A percentile compares a stretch with the other conserved stretches of the same genome.
These are phyloP conservation scores for Neopestalotiopsis sp. DNA, from an alignment of 2,329 filamentous ascomycete genomes.

Conservation along the genomic window DNA sequence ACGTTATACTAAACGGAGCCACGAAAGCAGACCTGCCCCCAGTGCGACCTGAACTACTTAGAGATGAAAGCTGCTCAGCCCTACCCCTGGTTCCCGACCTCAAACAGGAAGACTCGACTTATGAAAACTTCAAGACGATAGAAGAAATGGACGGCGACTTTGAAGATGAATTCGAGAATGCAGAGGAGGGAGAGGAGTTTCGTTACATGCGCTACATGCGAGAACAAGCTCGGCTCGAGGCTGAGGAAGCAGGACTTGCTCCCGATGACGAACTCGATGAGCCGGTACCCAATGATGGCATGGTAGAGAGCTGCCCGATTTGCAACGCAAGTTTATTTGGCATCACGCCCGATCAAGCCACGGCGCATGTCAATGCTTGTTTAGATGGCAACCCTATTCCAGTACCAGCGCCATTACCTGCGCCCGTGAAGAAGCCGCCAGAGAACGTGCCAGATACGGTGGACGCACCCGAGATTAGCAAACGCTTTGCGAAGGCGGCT, in stretches of 20 bases:
- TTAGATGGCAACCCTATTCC: slow-evolving; percentile 80
- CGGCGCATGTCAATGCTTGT: slow-evolving; percentile 89
- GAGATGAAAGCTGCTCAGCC: slow-evolving; percentile 32
- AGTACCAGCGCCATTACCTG: slow-evolving; percentile 40
- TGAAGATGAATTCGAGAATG: slow-evolving; percentile 48
- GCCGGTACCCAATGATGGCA: slow-evolving; percentile 34
- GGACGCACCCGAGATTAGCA: slow-evolving; percentile 49
- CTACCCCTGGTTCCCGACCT: slow-evolving; percentile 24
- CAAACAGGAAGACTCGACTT: slow-evolving; percentile 26
- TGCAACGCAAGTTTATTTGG: slow-evolving; percentile 71
- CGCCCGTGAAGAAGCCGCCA: slow-evolving; percentile 26
- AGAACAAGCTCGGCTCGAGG: slow-evolving; percentile 72
- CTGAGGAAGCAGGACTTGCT: slow-evolving; percentile 55
- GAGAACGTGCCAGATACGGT: slow-evolving; percentile 29
- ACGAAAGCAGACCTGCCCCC: slow-evolving; percentile 15
- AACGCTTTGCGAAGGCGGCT: slow-evolving; percentile 69
- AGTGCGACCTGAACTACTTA: slow-evolving; percentile 24
- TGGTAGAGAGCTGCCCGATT: slow-evolving; percentile 70
- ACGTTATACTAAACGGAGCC: slow-evolving; percentile 15
- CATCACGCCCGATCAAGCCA: slow-evolving; percentile 68
- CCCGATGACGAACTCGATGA: slow-evolving; percentile 38
- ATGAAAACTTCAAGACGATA: slow-evolving; percentile 41
- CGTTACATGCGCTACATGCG: slow-evolving; percentile 74
- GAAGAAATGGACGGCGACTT: slow-evolving; percentile 64
- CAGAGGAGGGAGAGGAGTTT: slow-evolving; percentile 67